Conservation (phyloP, 768 basidiomycete species). For the Xanthoconium purpureum region DNA sequence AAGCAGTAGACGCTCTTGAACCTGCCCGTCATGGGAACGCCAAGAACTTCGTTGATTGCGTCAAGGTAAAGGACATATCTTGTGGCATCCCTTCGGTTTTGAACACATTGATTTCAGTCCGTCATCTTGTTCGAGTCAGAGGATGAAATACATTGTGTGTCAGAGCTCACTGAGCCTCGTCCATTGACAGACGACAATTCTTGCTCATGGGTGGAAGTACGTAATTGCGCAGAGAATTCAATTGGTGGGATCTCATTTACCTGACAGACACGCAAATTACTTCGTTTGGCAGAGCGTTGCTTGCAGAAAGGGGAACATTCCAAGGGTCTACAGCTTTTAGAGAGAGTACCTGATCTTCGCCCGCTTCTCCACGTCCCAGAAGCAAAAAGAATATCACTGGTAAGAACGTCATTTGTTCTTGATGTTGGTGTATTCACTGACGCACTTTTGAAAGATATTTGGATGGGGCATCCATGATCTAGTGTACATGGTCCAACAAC, state of each 20-base stretch:
- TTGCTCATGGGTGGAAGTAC: background rate
- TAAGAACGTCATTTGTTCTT: background rate
- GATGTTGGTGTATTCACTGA: background rate
- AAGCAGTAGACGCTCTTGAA: background rate
- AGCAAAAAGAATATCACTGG: background rate
- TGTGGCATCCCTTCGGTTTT: no score
- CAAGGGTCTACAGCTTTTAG: background rate
- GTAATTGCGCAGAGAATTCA: background rate
- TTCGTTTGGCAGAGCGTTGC: background rate
- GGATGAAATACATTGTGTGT: background rate
- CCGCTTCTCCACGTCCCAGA: conserved; percentile 2
- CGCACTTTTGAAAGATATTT: conserved; percentile 7
- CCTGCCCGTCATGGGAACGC: background rate
- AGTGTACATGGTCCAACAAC: conserved; percentile 3
- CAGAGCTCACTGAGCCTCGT: background rate
- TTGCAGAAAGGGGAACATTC: background rate
- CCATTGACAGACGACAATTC: background rate
- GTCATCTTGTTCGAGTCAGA: conserved; percentile 3
- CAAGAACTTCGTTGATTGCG: conserved; percentile 1
- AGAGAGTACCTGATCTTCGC: background rate
- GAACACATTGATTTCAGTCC: background rate
- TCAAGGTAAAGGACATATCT: conserved; percentile 4
- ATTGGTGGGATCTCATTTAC: background rate
- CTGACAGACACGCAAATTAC: background rate
- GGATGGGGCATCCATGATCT: conserved; percentile 7